These are phyloP conservation scores for Candida sonorensis DNA, from an alignment of 805 yeast genomes.

Conservation along the genomic window DNA sequence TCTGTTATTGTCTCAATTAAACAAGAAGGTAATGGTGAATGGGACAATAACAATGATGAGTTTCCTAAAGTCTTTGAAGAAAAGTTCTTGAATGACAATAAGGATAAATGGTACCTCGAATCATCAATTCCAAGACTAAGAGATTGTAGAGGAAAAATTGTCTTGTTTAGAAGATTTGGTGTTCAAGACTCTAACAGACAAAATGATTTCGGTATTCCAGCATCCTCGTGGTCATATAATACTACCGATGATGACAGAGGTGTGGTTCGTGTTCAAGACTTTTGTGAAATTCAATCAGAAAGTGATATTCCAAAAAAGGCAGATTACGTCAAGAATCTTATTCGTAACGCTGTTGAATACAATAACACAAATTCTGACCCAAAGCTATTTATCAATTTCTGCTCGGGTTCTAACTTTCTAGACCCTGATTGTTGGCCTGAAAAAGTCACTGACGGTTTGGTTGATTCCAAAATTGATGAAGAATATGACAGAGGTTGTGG, in stretches of 20 bases:
- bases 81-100: slow-evolving; percentile 40
- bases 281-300: slow-evolving; percentile 51
- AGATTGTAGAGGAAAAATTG: slow-evolving; percentile 59
- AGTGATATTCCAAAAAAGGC: slow-evolving; percentile 53
- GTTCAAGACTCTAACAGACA: slow-evolving; percentile 36
- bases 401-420: slow-evolving; percentile 68
- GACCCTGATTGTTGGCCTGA: slow-evolving; percentile 72
- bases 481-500: slow-evolving; percentile 53
- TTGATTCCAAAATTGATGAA: slow-evolving; percentile 36
- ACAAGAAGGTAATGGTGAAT: slow-evolving; percentile 64
- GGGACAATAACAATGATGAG: slow-evolving; percentile 60
- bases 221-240: slow-evolving; percentile 60
- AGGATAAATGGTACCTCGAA: slow-evolving; percentile 55
- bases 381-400: slow-evolving; percentile 63
- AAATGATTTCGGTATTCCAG: slow-evolving; percentile 54
- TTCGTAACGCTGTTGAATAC: slow-evolving; percentile 46
- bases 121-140: slow-evolving; percentile 50
- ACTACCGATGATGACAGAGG: slow-evolving; percentile 62
- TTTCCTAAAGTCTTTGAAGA: slow-evolving; percentile 58
- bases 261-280: slow-evolving; percentile 61
- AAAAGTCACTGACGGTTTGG: slow-evolving; percentile 49
- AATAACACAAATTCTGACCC: slow-evolving; percentile 37
- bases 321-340: slow-evolving; percentile 47
- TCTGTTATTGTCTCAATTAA: slow-evolving; percentile 61
- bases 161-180: slow-evolving; percentile 69